Conservation (phyloP, 495 filamentous ascomycete genomes). For the Penicilliopsis zonata region DNA sequence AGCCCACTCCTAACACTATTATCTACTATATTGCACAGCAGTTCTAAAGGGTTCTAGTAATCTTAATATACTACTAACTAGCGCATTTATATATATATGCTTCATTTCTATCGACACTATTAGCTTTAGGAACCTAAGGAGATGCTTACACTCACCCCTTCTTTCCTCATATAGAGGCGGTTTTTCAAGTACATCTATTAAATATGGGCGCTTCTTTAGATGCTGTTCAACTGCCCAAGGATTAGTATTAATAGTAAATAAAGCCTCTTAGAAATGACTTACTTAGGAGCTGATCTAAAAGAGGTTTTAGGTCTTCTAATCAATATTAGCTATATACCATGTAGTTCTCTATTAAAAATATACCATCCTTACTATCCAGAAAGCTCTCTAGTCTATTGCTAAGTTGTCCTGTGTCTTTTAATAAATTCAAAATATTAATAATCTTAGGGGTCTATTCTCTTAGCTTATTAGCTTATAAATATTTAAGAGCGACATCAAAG, state of each 20-base stretch:
- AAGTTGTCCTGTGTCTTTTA: background rate
- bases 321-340: background rate
- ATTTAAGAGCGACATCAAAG: background rate
- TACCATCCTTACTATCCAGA: background rate
- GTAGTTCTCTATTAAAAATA: background rate
- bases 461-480: background rate
- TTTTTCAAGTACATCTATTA: background rate
- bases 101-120: slow-evolving; percentile 1
- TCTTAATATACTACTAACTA: background rate
- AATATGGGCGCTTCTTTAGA: background rate
- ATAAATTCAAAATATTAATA: background rate
- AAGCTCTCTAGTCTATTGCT: no score
- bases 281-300: background rate
- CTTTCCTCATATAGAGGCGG: background rate
- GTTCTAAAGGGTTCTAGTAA: slow-evolving; percentile 1
- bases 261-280: background rate
- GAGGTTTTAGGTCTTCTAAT: background rate
- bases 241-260: background rate
- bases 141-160: background rate
- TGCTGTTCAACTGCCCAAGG: background rate
- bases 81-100: background rate
- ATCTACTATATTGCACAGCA: background rate
- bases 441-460: background rate
- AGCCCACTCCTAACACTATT: background rate
- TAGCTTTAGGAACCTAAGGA: background rate